These are phyloP conservation scores for Calonectria pauciramosa DNA, from an alignment of 2,329 filamentous ascomycete species.

Conservation along the genomic window DNA sequence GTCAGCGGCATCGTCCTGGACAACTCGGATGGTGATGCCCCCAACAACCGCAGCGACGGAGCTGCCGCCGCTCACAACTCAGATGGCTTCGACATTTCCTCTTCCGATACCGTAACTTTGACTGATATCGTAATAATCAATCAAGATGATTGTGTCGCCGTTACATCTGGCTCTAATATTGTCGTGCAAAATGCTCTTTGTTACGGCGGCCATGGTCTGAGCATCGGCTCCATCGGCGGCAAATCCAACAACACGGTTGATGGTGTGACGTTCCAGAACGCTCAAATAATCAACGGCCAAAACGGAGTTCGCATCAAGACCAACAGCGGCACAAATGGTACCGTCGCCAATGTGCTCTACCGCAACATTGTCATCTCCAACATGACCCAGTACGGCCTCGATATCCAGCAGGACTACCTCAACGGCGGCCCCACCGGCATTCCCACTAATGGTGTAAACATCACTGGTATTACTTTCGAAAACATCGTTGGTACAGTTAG, in stretches of 20 bases:
- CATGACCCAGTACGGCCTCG: constrained; percentile 53
- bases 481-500: constrained; percentile 52
- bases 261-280: constrained; percentile 61
- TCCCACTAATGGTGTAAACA: constrained; percentile 60
- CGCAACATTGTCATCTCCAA: constrained; percentile 55
- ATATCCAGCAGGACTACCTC: constrained; percentile 57
- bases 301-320: constrained; percentile 66
- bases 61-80: constrained; percentile 59
- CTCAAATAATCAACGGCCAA: constrained; percentile 61
- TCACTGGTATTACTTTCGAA: constrained; percentile 59
- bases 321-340: constrained; percentile 58
- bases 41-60: constrained; percentile 30
- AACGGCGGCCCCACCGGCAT: constrained; percentile 58
- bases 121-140: constrained; percentile 65
- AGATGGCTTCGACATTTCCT: constrained; percentile 69
- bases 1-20: constrained; percentile 52
- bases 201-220: constrained; percentile 56
- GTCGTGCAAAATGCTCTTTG: constrained; percentile 57
- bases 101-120: constrained; percentile 62
- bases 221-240: constrained; percentile 57
- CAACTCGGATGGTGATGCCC: constrained; percentile 51
- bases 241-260: constrained; percentile 66
- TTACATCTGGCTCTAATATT: constrained; percentile 64
- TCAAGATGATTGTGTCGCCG: constrained; percentile 71
- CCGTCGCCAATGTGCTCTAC: constrained; percentile 57